Conservation (phyloP, 1,284 basidiomycete species). For the Calocybe gambosa region DNA sequence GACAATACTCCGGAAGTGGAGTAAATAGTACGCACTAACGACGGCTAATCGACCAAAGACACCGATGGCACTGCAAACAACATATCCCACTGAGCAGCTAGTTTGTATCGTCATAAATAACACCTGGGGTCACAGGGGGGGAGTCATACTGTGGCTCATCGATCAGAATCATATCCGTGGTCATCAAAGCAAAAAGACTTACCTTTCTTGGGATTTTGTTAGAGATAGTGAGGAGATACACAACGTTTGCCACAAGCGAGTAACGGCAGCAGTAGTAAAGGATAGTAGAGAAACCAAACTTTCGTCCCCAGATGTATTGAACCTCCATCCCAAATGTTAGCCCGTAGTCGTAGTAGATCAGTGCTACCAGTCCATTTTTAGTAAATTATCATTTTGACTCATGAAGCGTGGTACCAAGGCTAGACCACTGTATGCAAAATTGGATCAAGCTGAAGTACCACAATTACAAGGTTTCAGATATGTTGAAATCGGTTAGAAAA, state of each 20-base stretch:
- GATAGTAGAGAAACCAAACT: conserved; percentile 14
- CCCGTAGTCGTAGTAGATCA: conserved; percentile 20
- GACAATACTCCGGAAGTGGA: too few species aligned
- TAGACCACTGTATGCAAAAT: conserved; percentile 16
- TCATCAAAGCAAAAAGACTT: not conserved
- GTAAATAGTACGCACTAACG: conserved; percentile 20
- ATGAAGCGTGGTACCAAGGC: conserved; percentile 14
- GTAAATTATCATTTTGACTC: too few species aligned
- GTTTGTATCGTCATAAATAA: not conserved
- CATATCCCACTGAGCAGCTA: conserved; percentile 2
- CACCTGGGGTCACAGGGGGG: not conserved
- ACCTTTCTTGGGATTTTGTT: conserved; percentile 15
- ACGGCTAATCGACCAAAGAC: conserved; percentile 19
- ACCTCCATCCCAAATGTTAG: conserved; percentile 20
- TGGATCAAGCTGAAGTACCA: conserved; percentile 10
- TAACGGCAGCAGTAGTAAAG: conserved; percentile 21
- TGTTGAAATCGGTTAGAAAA: not conserved
- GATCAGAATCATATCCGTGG: too few species aligned
- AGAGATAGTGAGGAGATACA: conserved; percentile 19
- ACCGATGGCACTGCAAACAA: conserved; percentile 1
- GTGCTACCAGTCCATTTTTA: too few species aligned
- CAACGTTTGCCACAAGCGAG: conserved; percentile 19
- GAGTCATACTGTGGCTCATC: too few species aligned
- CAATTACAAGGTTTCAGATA: not conserved
- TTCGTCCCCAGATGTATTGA: conserved; percentile 19